phyloP scores from a whole-genome alignment of 331 rosid genomes.

The Phaseolus coccineus region DNA sequence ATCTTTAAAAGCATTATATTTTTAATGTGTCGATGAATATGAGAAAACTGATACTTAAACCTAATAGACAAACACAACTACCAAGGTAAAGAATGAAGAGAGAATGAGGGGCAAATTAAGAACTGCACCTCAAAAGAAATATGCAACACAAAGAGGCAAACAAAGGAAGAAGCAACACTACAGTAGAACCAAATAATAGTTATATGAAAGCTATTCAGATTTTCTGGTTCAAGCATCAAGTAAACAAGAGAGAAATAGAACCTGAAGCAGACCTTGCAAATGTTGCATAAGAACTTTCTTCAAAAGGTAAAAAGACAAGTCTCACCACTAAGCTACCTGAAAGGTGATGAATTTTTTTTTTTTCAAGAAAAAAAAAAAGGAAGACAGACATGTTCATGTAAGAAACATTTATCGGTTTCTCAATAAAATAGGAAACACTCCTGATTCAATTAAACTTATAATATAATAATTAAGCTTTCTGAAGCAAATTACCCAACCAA shows the following conservation, averaged over 20 bases:
- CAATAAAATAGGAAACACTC: slow-evolving; percentile 27
- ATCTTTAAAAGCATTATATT: neutral
- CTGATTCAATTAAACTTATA: slow-evolving; percentile 21
- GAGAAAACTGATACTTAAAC: slow-evolving; percentile 20
- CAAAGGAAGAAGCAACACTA: slow-evolving; percentile 16
- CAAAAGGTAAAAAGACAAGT: slow-evolving; percentile 93
- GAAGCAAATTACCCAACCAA: slow-evolving; percentile 36
- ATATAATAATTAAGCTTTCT: slow-evolving; percentile 32
- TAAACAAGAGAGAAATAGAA: slow-evolving; percentile 60
- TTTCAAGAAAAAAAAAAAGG: neutral
- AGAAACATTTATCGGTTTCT: slow-evolving; percentile 18
- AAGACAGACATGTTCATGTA: slow-evolving; percentile 25
- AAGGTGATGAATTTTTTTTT: slow-evolving; percentile 36
- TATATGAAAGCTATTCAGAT: neutral
- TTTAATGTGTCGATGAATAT: neutral
- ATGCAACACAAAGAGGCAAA: slow-evolving; percentile 16
- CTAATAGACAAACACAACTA: neutral
- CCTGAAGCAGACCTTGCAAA: slow-evolving; percentile 99
- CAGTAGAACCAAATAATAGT: slow-evolving; percentile 18
- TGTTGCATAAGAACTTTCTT: slow-evolving; percentile 89
- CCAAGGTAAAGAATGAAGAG: neutral
- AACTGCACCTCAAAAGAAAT: slow-evolving; percentile 20
- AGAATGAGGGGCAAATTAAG: slow-evolving; percentile 20
- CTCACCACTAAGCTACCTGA: slow-evolving; percentile 98
- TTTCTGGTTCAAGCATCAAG: slow-evolving; percentile 32